Percentiles rank a stretch among this genome's conserved stretches.
phyloP scores from a whole-genome alignment of 2,329 filamentous ascomycete species.

The Bertia moriformis region DNA sequence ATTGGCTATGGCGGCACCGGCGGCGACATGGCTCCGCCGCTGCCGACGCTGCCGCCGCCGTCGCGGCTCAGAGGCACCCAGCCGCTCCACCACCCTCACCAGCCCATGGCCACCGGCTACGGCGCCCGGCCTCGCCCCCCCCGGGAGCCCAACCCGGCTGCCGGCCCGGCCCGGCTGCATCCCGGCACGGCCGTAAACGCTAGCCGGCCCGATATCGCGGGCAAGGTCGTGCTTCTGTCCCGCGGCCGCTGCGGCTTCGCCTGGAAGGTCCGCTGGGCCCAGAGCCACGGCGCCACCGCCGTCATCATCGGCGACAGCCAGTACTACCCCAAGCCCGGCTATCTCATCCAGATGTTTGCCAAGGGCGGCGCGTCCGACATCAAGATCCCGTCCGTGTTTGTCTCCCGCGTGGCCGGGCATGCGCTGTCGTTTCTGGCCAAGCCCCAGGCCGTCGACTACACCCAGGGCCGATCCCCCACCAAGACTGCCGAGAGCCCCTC shows the following conservation, averaged over 20 bases:
- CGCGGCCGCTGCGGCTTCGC: conserved; percentile 90
- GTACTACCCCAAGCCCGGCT: conserved; percentile 71
- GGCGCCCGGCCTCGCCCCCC: not conserved
- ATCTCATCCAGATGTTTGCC: conserved; percentile 95
- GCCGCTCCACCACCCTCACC: too few relatives aligned
- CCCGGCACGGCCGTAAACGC: conserved; percentile 8
- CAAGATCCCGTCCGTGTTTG: conserved; percentile 87
- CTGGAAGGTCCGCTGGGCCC: conserved; percentile 95
- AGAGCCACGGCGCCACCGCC: conserved; percentile 74
- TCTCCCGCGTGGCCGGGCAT: conserved; percentile 85
- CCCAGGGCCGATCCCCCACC: not conserved
- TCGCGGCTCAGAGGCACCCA: too few relatives aligned
- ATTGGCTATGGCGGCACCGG: conserved; percentile 9
- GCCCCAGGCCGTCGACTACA: conserved; percentile 15
- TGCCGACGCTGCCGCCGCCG: too few relatives aligned
- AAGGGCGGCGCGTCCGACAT: conserved; percentile 88
- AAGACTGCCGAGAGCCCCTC: too few relatives aligned
- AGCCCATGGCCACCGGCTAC: too few relatives aligned
- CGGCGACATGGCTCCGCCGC: too few relatives aligned
- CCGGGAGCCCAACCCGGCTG: not conserved
- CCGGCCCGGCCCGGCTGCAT: not conserved
- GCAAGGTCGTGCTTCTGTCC: conserved; percentile 82
- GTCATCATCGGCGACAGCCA: conserved; percentile 90
- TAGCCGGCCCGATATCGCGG: conserved; percentile 41
- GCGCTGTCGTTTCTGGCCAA: conserved; percentile 78